These are phyloP conservation scores for Lodderomyces elongisporus DNA, from an alignment of 1,139 yeast species.

Conservation along the genomic window DNA sequence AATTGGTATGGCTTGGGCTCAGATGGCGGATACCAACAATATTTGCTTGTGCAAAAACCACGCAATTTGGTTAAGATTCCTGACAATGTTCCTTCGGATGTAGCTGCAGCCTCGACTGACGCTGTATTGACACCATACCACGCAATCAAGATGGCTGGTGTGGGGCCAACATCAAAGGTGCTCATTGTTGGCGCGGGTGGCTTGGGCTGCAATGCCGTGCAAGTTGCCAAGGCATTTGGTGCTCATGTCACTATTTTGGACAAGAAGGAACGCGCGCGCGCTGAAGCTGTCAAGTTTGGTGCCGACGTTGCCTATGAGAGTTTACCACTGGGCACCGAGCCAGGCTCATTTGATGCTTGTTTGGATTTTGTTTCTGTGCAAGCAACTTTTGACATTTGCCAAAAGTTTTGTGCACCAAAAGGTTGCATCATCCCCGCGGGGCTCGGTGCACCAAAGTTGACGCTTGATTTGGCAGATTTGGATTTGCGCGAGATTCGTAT, in stretches of 20 bases:
- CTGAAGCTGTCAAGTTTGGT: constrained; percentile 27
- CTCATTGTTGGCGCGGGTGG: constrained; percentile 44
- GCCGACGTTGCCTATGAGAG: constrained; percentile 33
- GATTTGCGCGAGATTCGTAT: constrained; percentile 35
- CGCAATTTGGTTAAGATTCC: constrained; percentile 33
- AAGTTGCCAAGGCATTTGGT: constrained; percentile 26
- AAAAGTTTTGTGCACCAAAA: constrained; percentile 23
- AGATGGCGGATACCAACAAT: constrained; percentile 44
- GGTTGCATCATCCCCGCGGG: constrained; percentile 41
- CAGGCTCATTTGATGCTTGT: constrained; percentile 28
- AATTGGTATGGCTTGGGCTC: constrained; percentile 27
- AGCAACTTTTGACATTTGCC: constrained; percentile 27
- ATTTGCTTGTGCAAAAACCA: constrained; percentile 27
- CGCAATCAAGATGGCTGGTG: constrained; percentile 18
- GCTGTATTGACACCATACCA: constrained; percentile 43
- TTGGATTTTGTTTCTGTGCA: constrained; percentile 41
- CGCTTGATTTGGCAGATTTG: constrained; percentile 26
- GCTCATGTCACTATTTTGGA: constrained; percentile 32
- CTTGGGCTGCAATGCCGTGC: constrained; percentile 41
- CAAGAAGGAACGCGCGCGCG: constrained; percentile 25
- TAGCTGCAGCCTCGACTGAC: constrained; percentile 40
- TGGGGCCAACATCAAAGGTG: constrained; percentile 26
- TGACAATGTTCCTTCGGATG: constrained; percentile 30
- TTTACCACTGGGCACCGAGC: constrained; percentile 9
- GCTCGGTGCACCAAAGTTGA: constrained; percentile 26